Percentiles rank a stretch among this genome's conserved stretches.
Evolutionary conservation across 345 rosid genomes (phyloP).

Genomic region (Gossypium raimondii): DNA sequence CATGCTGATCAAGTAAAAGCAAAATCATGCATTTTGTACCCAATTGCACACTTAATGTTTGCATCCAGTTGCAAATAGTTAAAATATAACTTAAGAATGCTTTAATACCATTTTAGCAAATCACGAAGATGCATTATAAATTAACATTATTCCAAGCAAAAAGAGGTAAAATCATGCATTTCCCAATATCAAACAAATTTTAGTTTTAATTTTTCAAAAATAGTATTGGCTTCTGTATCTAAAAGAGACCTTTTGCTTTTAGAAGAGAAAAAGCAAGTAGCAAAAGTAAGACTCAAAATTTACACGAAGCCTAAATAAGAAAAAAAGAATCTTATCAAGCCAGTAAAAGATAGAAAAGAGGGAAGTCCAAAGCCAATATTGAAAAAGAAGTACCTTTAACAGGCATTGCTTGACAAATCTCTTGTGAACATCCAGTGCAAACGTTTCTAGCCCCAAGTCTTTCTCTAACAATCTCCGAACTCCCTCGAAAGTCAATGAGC

Average conservation of each 20-base stretch:
- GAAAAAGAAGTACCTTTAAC: constrained; percentile 35
- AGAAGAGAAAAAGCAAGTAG: not conserved
- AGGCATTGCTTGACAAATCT: constrained; percentile 61
- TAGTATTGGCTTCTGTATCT: not conserved
- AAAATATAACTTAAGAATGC: not conserved
- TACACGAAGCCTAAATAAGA: not conserved
- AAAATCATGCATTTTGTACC: not conserved
- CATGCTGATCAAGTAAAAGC: not conserved
- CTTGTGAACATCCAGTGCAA: constrained; percentile 73
- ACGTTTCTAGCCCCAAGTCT: constrained; percentile 61
- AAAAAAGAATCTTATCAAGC: not conserved
- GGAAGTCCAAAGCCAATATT: not conserved
- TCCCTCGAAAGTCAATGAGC: constrained; percentile 74
- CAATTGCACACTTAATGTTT: not conserved
- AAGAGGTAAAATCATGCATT: not conserved
- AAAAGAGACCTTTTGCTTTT: not conserved
- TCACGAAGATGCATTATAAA: not conserved
- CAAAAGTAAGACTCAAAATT: not conserved
- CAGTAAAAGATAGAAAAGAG: not conserved
- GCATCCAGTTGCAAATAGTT: not conserved
- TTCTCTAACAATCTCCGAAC: constrained; percentile 82
- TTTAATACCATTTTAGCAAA: not conserved
- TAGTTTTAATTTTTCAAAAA: not conserved
- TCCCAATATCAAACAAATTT: not conserved
- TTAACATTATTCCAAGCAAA: not conserved